Percentiles rank a stretch among this genome's conserved stretches.
phyloP scores from a whole-genome alignment of 108 stramenopile species.

The Mediolabrus comicus region DNA sequence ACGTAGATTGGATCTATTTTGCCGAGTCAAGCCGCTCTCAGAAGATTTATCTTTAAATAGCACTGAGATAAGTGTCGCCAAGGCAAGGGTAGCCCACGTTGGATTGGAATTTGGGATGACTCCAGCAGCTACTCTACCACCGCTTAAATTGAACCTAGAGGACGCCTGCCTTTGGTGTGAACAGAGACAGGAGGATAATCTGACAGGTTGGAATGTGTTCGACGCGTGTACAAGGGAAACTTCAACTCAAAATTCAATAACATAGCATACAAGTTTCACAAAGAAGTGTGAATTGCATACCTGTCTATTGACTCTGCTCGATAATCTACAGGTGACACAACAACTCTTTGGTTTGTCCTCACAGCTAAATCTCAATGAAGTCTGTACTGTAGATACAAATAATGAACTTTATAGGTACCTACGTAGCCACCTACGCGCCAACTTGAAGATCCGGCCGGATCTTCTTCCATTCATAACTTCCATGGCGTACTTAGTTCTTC shows the following conservation, averaged over 20 bases:
- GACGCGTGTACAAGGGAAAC: too few relatives aligned
- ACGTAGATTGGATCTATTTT: slow-evolving; percentile 58
- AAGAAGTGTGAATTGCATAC: too few relatives aligned
- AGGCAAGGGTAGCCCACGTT: slow-evolving; percentile 22
- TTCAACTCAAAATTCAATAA: too few relatives aligned
- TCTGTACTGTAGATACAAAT: too few relatives aligned
- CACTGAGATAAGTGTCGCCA: slow-evolving; percentile 58
- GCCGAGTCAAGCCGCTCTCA: slow-evolving; percentile 75
- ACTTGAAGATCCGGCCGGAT: neutral
- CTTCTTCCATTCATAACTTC: neutral
- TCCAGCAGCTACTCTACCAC: slow-evolving; percentile 56
- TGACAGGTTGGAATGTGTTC: slow-evolving; percentile 28
- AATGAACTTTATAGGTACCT: too few relatives aligned
- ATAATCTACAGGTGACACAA: too few relatives aligned
- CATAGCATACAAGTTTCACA: too few relatives aligned
- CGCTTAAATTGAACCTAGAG: slow-evolving; percentile 69
- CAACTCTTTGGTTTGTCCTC: too few relatives aligned
- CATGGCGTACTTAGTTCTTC: neutral
- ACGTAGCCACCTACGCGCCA: neutral
- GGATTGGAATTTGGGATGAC: slow-evolving; percentile 42
- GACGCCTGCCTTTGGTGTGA: slow-evolving; percentile 52
- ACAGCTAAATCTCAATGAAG: too few relatives aligned
- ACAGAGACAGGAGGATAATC: slow-evolving; percentile 7
- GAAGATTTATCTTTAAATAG: slow-evolving; percentile 58
- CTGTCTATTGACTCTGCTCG: too few relatives aligned